Evolutionary conservation across 1,284 basidiomycete genomes (phyloP).

Genomic region (Trichosporon ovoides): DNA sequence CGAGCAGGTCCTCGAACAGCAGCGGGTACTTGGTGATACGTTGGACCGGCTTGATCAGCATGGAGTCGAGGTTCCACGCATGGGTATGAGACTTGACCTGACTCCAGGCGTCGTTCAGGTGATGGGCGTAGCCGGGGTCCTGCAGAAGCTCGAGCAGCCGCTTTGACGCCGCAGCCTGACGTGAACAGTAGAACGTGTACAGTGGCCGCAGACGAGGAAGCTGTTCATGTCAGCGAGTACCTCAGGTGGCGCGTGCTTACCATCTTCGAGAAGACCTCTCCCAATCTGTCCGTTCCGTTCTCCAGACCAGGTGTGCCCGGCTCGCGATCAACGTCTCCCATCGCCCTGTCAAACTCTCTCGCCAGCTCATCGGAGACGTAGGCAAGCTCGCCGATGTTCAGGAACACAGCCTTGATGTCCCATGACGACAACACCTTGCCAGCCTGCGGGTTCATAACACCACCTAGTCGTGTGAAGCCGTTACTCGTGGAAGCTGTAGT

Average conservation of each 20-base stretch:
- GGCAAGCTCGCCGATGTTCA: constrained; percentile 70
- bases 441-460: constrained; percentile 16
- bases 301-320: constrained; percentile 53
- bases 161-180: constrained; percentile 68
- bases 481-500: background rate
- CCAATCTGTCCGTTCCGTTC: constrained; percentile 65
- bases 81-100: constrained; percentile 70
- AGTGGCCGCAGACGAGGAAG: constrained; percentile 69
- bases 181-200: constrained; percentile 81
- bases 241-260: constrained; percentile 50
- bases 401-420: constrained; percentile 70
- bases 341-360: constrained; percentile 44
- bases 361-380: constrained; percentile 64
- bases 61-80: constrained; percentile 88
- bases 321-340: constrained; percentile 37
- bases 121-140: constrained; percentile 51
- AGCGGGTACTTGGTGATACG: constrained; percentile 88
- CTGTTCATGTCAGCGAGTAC: constrained; percentile 47
- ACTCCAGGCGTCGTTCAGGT: constrained; percentile 63
- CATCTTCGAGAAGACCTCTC: constrained; percentile 66
- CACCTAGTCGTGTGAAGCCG: constrained; percentile 1
- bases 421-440: constrained; percentile 61
- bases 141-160: constrained; percentile 55
- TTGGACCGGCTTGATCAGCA: constrained; percentile 82
- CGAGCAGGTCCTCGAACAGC: constrained; percentile 70